Conservation (phyloP, 169 alveolate species). For the Plasmodium gaboni region DNA sequence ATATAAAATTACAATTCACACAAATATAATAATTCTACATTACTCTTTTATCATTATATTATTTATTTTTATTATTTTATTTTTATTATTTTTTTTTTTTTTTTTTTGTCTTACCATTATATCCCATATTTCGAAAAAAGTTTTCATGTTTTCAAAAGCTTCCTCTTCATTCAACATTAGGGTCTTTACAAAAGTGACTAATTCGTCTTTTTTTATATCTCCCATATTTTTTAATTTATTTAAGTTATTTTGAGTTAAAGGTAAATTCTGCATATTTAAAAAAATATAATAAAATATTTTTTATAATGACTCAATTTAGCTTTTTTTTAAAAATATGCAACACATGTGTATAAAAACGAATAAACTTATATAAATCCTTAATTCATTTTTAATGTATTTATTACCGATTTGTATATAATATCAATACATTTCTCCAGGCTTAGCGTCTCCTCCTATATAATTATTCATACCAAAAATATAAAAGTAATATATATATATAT, state of each 20-base stretch:
- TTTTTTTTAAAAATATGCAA: too few relatives aligned
- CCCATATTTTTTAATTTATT: conserved; percentile 35
- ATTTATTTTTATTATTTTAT: neutral
- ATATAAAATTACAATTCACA: too few relatives aligned
- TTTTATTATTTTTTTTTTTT: neutral
- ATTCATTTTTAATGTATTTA: neutral
- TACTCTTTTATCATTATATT: neutral
- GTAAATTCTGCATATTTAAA: conserved; percentile 23
- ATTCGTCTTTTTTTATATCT: conserved; percentile 15
- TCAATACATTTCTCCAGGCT: conserved; percentile 43
- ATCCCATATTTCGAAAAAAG: conserved; percentile 74
- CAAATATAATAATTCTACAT: too few relatives aligned
- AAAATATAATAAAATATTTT: neutral
- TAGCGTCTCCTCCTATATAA: conserved; percentile 19
- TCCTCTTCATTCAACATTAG: conserved; percentile 57
- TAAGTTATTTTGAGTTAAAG: conserved; percentile 44
- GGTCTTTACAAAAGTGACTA: conserved; percentile 35
- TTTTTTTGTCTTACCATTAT: conserved; percentile 25
- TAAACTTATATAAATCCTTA: neutral
- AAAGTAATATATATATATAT: neutral
- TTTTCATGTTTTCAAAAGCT: conserved; percentile 62
- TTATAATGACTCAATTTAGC: neutral
- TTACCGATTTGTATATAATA: conserved; percentile 72
- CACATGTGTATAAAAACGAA: neutral
- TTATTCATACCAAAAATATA: too few relatives aligned